phyloP scores from a whole-genome alignment of 163 green algal genomes.

The Chlamydomonas reinhardtii region DNA sequence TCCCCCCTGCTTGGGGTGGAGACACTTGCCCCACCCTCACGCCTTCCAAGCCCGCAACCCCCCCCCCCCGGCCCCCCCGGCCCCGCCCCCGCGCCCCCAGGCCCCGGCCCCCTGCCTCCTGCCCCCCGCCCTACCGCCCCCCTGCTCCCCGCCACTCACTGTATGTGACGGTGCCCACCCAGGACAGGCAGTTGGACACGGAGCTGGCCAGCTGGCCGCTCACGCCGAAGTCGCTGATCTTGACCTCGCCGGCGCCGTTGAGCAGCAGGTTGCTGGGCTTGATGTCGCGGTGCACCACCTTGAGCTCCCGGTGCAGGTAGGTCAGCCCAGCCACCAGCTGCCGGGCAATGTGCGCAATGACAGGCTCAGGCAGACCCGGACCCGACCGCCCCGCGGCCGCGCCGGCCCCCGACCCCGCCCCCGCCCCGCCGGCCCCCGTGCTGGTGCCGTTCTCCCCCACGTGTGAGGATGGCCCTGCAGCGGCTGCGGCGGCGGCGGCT shows the following conservation, averaged over 20 bases:
- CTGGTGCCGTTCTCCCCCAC: background rate
- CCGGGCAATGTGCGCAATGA: constrained; percentile 73
- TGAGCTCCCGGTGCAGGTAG: constrained; percentile 80
- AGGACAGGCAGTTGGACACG: constrained; percentile 86
- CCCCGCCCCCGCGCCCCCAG: too few relatives aligned
- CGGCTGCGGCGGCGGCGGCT: background rate
- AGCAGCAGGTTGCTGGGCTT: constrained; percentile 90
- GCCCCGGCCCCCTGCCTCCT: too few relatives aligned
- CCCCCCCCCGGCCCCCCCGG: too few relatives aligned
- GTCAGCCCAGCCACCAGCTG: constrained; percentile 74
- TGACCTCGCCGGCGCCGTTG: constrained; percentile 68
- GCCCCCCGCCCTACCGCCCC: too few relatives aligned
- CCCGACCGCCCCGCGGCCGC: background rate
- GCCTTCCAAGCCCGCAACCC: too few relatives aligned
- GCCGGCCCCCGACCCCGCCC: background rate
- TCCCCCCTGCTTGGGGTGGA: too few relatives aligned
- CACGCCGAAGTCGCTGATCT: constrained; percentile 85
- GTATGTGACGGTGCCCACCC: constrained; percentile 91
- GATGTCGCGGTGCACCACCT: constrained; percentile 83
- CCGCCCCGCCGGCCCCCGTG: background rate
- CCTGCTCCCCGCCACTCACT: background rate
- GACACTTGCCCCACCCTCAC: too few relatives aligned
- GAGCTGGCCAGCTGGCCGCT: constrained; percentile 74
- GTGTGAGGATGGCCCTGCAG: background rate
- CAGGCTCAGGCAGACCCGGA: constrained; percentile 66